These are phyloP conservation scores for Narthecium ossifragum DNA, from an alignment of 106 monocot species.

Conservation along the genomic window DNA sequence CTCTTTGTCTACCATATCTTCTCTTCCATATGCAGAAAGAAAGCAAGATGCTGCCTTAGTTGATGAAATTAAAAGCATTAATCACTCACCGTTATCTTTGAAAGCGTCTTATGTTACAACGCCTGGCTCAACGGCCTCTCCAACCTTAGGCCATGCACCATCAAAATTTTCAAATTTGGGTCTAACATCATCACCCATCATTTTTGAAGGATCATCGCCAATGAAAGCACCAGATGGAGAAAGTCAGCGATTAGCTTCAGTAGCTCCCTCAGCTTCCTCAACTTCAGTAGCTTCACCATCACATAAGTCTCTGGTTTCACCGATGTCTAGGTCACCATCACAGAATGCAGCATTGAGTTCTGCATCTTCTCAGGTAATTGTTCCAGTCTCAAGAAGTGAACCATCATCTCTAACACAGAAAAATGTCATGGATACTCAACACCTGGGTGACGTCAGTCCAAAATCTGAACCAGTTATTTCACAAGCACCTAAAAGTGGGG, in stretches of 20 bases:
- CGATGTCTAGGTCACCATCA: constrained; percentile 3
- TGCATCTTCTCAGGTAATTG: constrained; percentile 6
- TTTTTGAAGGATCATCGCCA: constrained; percentile 13
- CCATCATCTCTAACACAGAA: constrained; percentile 1
- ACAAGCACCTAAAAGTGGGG: constrained; percentile 7
- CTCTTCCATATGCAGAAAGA: neutral
- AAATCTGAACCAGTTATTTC: constrained; percentile 15
- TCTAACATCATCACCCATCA: neutral
- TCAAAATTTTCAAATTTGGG: neutral
- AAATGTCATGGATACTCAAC: constrained; percentile 1
- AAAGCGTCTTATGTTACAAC: constrained; percentile 2
- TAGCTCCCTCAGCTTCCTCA: constrained; percentile 12
- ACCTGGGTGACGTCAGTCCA: constrained; percentile 7
- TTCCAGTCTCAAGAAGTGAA: constrained; percentile 5
- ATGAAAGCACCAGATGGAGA: constrained; percentile 1
- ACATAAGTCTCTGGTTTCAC: constrained; percentile 2
- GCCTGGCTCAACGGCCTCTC: neutral
- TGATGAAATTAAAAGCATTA: constrained; percentile 5
- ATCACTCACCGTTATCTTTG: constrained; percentile 9
- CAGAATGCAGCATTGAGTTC: neutral
- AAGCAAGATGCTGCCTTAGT: neutral
- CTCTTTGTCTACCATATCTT: constrained; percentile 1
- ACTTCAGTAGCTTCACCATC: constrained; percentile 10
- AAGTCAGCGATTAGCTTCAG: neutral
- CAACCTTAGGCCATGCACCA: constrained; percentile 3